Evolutionary conservation across 176 grass and related monocot species (phyloP).

Genomic region (Juncus effusus): DNA sequence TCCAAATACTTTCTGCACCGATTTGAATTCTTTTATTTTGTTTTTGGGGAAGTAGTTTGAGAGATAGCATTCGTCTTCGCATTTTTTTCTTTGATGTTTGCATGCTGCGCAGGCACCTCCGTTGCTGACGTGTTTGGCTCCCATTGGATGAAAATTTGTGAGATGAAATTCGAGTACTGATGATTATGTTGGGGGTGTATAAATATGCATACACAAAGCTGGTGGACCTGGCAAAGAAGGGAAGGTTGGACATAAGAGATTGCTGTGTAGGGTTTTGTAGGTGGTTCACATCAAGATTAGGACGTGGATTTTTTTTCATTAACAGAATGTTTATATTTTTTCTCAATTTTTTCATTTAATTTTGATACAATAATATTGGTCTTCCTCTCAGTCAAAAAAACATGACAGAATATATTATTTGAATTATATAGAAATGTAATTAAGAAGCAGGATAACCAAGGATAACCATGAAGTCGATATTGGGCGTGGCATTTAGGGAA

Average conservation of each 20-base stretch:
- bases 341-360: too few relatives aligned
- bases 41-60: slow-evolving; percentile 65
- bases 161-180: slow-evolving; percentile 3
- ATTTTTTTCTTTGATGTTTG: slow-evolving; percentile 81
- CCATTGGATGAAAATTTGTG: slow-evolving; percentile 16
- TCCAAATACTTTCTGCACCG: slow-evolving; percentile 71
- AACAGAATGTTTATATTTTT: too few relatives aligned
- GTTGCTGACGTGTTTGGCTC: slow-evolving; percentile 33
- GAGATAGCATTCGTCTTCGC: slow-evolving; percentile 72
- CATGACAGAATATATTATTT: too few relatives aligned
- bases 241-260: slow-evolving; percentile 57
- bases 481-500: slow-evolving; percentile 21
- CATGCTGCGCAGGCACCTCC: slow-evolving; percentile 69
- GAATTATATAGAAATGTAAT: too few relatives aligned
- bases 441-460: too few relatives aligned
- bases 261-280: slow-evolving; percentile 43
- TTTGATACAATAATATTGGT: too few relatives aligned
- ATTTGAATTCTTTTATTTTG: slow-evolving; percentile 64
- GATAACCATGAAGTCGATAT: slow-evolving; percentile 16
- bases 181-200: slow-evolving; percentile 3
- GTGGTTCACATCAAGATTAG: slow-evolving; percentile 59
- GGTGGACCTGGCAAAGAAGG: slow-evolving; percentile 41
- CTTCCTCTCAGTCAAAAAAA: too few relatives aligned
- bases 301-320: too few relatives aligned
- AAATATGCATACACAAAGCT: slow-evolving; percentile 16